A percentile compares a stretch with the other conserved stretches of the same genome.
These are phyloP conservation scores for Phoenix roebelenii DNA, from an alignment of 176 grass and related monocot species.

Conservation along the genomic window DNA sequence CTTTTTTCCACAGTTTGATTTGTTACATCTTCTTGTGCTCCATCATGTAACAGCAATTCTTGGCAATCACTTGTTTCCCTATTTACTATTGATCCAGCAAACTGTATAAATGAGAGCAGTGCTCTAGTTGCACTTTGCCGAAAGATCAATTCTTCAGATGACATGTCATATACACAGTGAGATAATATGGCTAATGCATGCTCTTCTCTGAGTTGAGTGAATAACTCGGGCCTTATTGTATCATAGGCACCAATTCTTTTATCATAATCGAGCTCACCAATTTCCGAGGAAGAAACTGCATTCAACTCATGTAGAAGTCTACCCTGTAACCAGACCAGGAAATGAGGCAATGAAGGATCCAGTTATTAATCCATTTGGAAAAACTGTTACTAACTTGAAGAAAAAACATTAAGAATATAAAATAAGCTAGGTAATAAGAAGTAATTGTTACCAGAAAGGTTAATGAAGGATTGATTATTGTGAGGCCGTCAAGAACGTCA, in stretches of 20 bases:
- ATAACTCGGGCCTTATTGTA: conserved; percentile 38
- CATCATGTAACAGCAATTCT: conserved; percentile 8
- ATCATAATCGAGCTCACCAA: conserved; percentile 81
- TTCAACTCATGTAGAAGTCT: conserved; percentile 61
- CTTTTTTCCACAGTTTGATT: conserved; percentile 4
- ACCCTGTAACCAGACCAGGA: conserved; percentile 36
- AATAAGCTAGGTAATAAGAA: conserved; percentile 2
- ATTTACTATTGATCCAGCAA: conserved; percentile 50
- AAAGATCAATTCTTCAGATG: conserved; percentile 75
- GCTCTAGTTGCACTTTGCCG: conserved; percentile 85
- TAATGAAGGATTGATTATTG: conserved; percentile 54
- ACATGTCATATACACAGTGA: conserved; percentile 90
- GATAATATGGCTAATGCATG: conserved; percentile 63
- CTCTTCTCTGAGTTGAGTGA: conserved; percentile 53
- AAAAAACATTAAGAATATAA: conserved; percentile 11
- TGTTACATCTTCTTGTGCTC: background rate
- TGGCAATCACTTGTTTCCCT: conserved; percentile 21
- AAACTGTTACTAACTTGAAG: no score
- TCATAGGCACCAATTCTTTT: conserved; percentile 58
- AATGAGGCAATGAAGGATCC: background rate
- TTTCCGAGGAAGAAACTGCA: conserved; percentile 71
- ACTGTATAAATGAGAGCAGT: conserved; percentile 63
- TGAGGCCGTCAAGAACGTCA: conserved; percentile 53
- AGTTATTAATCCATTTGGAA: no score
- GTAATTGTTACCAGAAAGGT: conserved; percentile 49